Base-by-base conservation (phyloP, 164 flowering plant genomes). In the Tetrastigma voinierianum region DNA sequence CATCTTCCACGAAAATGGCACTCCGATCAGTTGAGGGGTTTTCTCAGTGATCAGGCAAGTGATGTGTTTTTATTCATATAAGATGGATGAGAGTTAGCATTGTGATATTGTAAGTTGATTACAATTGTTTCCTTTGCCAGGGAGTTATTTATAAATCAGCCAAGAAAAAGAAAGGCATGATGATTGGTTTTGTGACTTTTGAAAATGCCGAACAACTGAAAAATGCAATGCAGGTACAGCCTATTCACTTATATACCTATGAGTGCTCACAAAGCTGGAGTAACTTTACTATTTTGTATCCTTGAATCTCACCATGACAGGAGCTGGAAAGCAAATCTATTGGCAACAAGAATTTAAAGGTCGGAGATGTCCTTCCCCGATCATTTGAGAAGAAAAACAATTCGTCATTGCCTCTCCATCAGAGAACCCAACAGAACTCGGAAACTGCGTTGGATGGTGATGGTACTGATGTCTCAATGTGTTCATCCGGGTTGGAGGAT, bases 161-260 rank as follows among this genome's bases (percentile, higher is more conserved):
- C 10, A 95, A 89, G 86, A 95, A 92, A 69, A 92, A 81, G 86
- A 87, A 83, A 78, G 93, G 94, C 32, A 92, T 92, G 97, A 65
- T 73, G 56, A 89, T 89, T 10, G 97, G 98, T 64, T 92, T 95
- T 79, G 83, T 87, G 62, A 81, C 73, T 67, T 95, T 92, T 80
- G 97, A 84, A 67, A 77, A 67, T 71, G 53, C 52, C 9, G 97
- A 81, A 54, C 87, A 88, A 64, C 65, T 80, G 65, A 64, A 80
- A 70, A 72, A 52, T 63, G 92, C 94, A 18, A 48, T 72, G n/a
- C 80, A 92, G 97, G 98, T 95, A 80, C 18, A 4, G 13, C 43
- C 14, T 19, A 46, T 7, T 25, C 40, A 53, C 45, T 16, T 15
- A 1, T 58, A 25, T 17, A 9, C 3, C 32, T 46, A 13, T 25